Percentiles rank a stretch among this genome's conserved stretches.
These are phyloP conservation scores for Aureobasidium sp. DNA, from an alignment of 2,329 filamentous ascomycete genomes.

Conservation along the genomic window DNA sequence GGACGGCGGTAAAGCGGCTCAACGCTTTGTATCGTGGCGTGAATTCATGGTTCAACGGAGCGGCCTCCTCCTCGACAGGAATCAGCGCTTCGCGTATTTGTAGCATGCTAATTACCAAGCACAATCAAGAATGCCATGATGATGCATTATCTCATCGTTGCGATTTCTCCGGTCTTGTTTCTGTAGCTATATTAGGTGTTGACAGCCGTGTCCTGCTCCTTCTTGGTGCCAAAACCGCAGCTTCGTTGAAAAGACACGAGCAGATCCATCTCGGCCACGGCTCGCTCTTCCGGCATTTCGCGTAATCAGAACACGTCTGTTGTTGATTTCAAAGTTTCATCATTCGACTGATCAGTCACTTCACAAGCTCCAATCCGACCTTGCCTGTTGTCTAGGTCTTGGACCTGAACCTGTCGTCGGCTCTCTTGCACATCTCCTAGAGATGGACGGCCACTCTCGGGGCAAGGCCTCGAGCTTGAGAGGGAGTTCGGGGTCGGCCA, in stretches of 20 bases:
- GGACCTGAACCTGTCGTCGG: neutral
- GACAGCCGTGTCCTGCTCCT: neutral
- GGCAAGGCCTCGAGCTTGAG: conserved; percentile 19
- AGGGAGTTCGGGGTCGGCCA: conserved; percentile 33
- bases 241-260: neutral
- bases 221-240: neutral
- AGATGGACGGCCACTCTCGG: neutral
- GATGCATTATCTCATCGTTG: conserved; percentile 3
- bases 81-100: neutral
- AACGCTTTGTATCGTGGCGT: conserved; percentile 3
- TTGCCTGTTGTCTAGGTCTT: neutral
- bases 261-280: conserved; percentile 9
- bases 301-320: conserved; percentile 7
- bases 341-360: neutral
- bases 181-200: neutral
- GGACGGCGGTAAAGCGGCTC: conserved; percentile 6
- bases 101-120: neutral
- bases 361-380: neutral
- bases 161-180: neutral
- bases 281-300: neutral
- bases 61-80: neutral
- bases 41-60: neutral
- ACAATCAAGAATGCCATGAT: conserved; percentile 9
- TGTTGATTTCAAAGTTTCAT: neutral
- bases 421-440: neutral